Evolutionary conservation across 176 grass and related monocot species (phyloP).

Genomic region (Guadua angustifolia): DNA sequence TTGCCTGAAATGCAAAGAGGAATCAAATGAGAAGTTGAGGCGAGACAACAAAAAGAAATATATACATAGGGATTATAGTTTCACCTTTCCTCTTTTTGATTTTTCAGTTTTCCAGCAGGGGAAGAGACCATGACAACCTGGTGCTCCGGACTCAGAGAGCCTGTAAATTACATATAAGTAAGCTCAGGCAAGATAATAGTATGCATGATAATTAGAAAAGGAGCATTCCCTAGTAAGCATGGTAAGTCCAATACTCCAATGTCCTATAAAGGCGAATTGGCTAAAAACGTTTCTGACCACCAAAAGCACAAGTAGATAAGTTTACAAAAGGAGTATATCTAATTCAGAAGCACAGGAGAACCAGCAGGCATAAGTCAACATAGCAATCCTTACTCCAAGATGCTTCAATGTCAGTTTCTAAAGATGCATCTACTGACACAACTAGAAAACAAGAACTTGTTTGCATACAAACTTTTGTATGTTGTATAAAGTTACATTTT

Average conservation of each 20-base stretch:
- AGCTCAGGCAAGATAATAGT: constrained; percentile 20
- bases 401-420: constrained; percentile 8
- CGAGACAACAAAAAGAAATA: constrained; percentile 15
- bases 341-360: constrained; percentile 23
- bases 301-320: not conserved
- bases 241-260: not conserved
- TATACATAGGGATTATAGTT: constrained; percentile 7
- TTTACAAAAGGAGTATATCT: not conserved
- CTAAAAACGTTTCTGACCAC: not conserved
- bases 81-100: constrained; percentile 64
- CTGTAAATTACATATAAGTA: constrained; percentile 50
- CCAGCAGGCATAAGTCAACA: not conserved
- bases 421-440: not conserved
- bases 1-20: constrained; percentile 52
- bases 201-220: not conserved
- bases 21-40: constrained; percentile 14
- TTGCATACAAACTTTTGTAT: constrained; percentile 11
- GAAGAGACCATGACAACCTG: constrained; percentile 76
- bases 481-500: not conserved
- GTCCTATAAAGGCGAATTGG: not conserved
- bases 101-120: constrained; percentile 88
- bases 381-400: not conserved
- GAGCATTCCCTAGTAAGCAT: constrained; percentile 9
- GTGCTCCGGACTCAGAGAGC: constrained; percentile 71
- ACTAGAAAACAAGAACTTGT: constrained; percentile 17